phyloP scores from a whole-genome alignment of 495 filamentous ascomycete species.

The Amphirosellinia nigrospora region DNA sequence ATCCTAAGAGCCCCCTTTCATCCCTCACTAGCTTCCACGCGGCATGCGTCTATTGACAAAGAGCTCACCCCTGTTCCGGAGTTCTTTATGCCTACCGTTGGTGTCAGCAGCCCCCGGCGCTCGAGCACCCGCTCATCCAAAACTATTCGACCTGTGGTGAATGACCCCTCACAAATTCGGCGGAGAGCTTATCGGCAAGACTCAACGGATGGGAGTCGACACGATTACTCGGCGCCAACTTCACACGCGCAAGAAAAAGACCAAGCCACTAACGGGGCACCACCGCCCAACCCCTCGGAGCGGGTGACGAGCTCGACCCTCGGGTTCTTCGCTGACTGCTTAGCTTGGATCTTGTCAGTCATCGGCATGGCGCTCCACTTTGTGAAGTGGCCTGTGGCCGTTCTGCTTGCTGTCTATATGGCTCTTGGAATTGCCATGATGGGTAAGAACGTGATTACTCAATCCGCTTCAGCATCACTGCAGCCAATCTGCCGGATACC shows the following conservation, averaged over 20 bases:
- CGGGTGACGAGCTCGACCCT: conserved; percentile 35
- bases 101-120: conserved; percentile 37
- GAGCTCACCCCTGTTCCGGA: conserved; percentile 44
- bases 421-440: conserved; percentile 55
- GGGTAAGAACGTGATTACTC: conserved; percentile 57
- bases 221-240: background rate
- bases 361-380: conserved; percentile 55
- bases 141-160: conserved; percentile 28
- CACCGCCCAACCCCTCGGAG: conserved; percentile 26
- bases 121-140: conserved; percentile 33
- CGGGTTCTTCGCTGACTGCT: conserved; percentile 38
- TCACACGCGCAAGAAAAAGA: background rate
- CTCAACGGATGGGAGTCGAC: background rate
- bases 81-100: conserved; percentile 51
- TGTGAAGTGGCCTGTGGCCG: conserved; percentile 61
- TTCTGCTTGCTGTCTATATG: conserved; percentile 59
- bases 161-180: conserved; percentile 30
- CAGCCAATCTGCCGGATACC: conserved; percentile 70
- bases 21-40: conserved; percentile 48
- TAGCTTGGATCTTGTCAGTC: conserved; percentile 56
- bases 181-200: conserved; percentile 32
- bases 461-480: conserved; percentile 55
- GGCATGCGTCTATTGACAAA: conserved; percentile 43
- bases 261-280: background rate
- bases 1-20: conserved; percentile 52